A percentile compares a stretch with the other conserved stretches of the same genome.
Evolutionary conservation across 257 asterid genomes (phyloP).

Genomic region (Eucommia ulmoides): DNA sequence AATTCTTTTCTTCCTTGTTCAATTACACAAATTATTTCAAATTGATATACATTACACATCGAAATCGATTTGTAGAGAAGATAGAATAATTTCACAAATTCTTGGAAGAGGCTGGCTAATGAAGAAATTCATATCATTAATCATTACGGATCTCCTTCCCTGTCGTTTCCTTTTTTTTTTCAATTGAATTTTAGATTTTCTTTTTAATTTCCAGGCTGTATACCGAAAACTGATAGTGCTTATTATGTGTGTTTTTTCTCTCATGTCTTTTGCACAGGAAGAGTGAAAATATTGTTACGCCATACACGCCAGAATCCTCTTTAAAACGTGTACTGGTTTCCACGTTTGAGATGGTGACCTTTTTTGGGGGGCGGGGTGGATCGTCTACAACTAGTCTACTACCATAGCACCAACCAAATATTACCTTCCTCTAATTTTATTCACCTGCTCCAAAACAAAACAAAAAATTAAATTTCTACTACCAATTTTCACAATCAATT

Average conservation of each 20-base stretch:
- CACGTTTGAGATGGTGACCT: conserved; percentile 43
- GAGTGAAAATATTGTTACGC: conserved; percentile 46
- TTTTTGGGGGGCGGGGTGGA: conserved; percentile 42
- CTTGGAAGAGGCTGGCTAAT: too few species aligned
- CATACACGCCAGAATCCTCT: too few species aligned
- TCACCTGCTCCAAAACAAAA: background rate
- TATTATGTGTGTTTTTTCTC: conserved; percentile 29
- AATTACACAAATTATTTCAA: background rate
- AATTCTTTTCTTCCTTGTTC: background rate
- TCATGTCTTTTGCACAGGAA: conserved; percentile 75
- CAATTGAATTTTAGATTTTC: background rate
- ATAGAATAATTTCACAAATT: background rate
- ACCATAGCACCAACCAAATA: background rate
- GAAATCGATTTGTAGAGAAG: background rate
- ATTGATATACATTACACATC: background rate
- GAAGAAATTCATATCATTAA: too few species aligned
- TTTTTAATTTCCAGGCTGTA: conserved; percentile 8
- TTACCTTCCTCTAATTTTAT: background rate
- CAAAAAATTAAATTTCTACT: too few species aligned
- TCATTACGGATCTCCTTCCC: too few species aligned
- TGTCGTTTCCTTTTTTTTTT: too few species aligned
- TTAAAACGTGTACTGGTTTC: conserved; percentile 15
- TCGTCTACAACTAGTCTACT: conserved; percentile 17
- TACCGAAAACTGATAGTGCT: conserved; percentile 55
- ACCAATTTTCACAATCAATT: background rate